Conservation (phyloP, 2,329 filamentous ascomycete genomes). For the Penicillium glabrum region DNA sequence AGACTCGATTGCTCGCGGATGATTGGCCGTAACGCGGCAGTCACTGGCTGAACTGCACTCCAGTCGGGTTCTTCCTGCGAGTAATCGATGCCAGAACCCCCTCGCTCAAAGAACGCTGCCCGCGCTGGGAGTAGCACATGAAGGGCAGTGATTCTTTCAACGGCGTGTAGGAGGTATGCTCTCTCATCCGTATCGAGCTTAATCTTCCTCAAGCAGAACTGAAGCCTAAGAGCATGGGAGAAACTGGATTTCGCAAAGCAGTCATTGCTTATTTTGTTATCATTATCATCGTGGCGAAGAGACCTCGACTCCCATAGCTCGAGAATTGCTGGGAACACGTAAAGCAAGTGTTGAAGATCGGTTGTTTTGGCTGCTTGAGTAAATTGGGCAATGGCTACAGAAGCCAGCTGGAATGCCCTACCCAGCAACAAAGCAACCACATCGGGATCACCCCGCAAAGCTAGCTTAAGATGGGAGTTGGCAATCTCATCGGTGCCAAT, state of each 20-base stretch:
- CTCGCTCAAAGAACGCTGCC: conserved; percentile 36
- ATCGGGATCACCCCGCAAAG: conserved; percentile 38
- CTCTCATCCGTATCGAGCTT: conserved; percentile 33
- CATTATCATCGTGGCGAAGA: conserved; percentile 31
- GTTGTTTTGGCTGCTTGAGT: conserved; percentile 29
- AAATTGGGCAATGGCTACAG: conserved; percentile 31
- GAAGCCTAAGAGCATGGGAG: conserved; percentile 35
- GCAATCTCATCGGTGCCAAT: conserved; percentile 30
- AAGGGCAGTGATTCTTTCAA: conserved; percentile 40
- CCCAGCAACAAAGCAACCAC: conserved; percentile 37
- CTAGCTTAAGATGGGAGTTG: conserved; percentile 42
- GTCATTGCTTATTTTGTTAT: conserved; percentile 37
- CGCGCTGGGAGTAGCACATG: conserved; percentile 45
- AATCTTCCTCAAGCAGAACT: conserved; percentile 26
- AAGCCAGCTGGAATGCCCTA: conserved; percentile 34
- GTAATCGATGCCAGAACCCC: conserved; percentile 35
- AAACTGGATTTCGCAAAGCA: conserved; percentile 36
- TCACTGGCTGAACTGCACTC: conserved; percentile 36
- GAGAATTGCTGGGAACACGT: conserved; percentile 33
- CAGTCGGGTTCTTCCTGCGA: conserved; percentile 35
- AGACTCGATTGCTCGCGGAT: conserved; percentile 28
- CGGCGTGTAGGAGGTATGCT: conserved; percentile 29
- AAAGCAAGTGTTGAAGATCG: conserved; percentile 35
- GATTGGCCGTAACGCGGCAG: conserved; percentile 36
- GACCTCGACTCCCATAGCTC: conserved; percentile 42